Evolutionary conservation across 768 basidiomycete species (phyloP), one percentile per base, ranked within the genome.

Genomic region (Cystofilobasidium bisporidii): DNA sequence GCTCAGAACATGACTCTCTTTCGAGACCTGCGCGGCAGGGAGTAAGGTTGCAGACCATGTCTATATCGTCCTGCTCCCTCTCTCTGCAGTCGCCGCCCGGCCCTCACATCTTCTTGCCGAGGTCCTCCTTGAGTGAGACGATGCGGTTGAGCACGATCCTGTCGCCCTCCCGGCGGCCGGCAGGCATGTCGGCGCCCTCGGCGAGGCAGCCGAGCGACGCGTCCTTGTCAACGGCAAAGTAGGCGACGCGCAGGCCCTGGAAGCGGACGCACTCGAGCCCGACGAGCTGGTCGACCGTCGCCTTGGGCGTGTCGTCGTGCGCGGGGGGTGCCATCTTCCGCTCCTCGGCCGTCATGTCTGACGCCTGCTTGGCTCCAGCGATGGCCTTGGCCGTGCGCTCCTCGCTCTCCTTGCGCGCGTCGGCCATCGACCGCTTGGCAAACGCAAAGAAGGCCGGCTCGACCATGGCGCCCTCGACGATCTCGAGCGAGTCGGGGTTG

Each of bases 201-300:
- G 86, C 83, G 33, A 94, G 76, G 64, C 82, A 83, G 20, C 82
- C 83, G 41, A 92, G 73, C 41, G 82, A 81, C 43, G 91, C 80
- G 73, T 97, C 93, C 76, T 86, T 87, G 76, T 99, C 96, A 32
- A 98, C 80, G 24, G 89, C 83, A 74, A 99, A 98, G 80, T 97
- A 99, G 3, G 87, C 96, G 57, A 97, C 86, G 14, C 96, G 85
- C 74, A 97, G 81, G 11, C 92, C 96, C 78, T 99, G 96, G 85
- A 99, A 98, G 45, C 96, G 83, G 64, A 98, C 83, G 75, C 87
- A 89, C 77, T 98, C 96, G 76, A 87, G 87, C 32, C 88, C 94
- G 55, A 89, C 83, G 47, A 94, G 81, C 76, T 90, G 88, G 64
- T 85, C 86, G 61, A 82, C 84, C 9, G 86, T 88, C 26, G 86